A percentile compares a stretch with the other conserved stretches of the same genome.
phyloP scores from a whole-genome alignment of 441 rosid species.

The Populus hybrid region DNA sequence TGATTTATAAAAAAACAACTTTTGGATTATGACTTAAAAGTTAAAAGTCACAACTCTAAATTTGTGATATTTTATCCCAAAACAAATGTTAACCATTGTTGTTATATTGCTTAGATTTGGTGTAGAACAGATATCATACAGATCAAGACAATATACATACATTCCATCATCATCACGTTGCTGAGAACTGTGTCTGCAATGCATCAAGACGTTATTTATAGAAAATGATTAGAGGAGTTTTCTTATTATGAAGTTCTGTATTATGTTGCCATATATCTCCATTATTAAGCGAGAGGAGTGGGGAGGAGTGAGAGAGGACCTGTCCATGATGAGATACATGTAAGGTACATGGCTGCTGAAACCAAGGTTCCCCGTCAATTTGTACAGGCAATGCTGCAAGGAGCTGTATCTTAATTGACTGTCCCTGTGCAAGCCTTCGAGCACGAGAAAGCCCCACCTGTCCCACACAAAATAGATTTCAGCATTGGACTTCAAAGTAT shows the following conservation, averaged over 20 bases:
- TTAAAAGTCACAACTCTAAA: neutral
- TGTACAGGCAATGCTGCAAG: slow-evolving; percentile 83
- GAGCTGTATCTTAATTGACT: slow-evolving; percentile 80
- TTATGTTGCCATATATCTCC: neutral
- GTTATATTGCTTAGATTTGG: neutral
- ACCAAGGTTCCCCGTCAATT: slow-evolving; percentile 98
- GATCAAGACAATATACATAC: neutral
- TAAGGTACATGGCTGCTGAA: slow-evolving; percentile 77
- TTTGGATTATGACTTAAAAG: neutral
- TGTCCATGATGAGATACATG: slow-evolving; percentile 89
- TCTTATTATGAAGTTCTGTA: neutral
- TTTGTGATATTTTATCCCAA: neutral
- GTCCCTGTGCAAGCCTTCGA: slow-evolving; percentile 93
- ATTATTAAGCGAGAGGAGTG: neutral
- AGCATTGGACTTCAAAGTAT: neutral
- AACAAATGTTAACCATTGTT: neutral
- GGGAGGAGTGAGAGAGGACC: slow-evolving; percentile 47
- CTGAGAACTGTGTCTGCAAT: neutral
- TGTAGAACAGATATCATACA: neutral
- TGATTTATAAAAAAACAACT: neutral
- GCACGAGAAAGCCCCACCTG: slow-evolving; percentile 98
- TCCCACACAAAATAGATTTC: slow-evolving; percentile 19
- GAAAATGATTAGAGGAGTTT: neutral
- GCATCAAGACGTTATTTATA: neutral
- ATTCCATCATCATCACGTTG: neutral